A percentile compares a stretch with the other conserved stretches of the same genome.
Evolutionary conservation across 75 land plant genomes (phyloP).

Genomic region (Isoetes taiwanensis): DNA sequence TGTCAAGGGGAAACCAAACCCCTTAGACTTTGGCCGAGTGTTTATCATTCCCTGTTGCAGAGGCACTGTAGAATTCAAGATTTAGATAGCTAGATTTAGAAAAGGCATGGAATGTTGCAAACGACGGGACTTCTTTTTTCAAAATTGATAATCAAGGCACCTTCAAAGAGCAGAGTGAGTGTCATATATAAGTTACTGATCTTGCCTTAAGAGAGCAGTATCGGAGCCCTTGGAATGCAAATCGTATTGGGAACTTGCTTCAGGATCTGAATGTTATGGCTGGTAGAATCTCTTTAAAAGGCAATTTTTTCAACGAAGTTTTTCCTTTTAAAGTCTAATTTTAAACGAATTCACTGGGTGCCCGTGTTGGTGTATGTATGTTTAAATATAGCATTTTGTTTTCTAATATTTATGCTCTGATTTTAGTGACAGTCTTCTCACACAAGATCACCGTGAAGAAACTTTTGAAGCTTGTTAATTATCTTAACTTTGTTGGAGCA

Average conservation of each 20-base stretch:
- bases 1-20: too few species aligned
- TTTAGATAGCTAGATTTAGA: constrained; percentile 62
- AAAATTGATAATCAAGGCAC: constrained; percentile 43
- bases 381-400: too few species aligned
- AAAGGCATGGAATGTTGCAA: constrained; percentile 39
- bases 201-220: constrained; percentile 82
- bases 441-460: too few species aligned
- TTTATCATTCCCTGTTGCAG: constrained; percentile 95
- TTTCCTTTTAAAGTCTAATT: too few species aligned
- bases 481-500: too few species aligned
- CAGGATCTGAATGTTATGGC: constrained; percentile 93
- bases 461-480: too few species aligned
- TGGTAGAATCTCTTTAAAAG: constrained; percentile 86
- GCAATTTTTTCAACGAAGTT: constrained; percentile 12
- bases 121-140: constrained; percentile 58
- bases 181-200: constrained; percentile 56
- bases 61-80: constrained; percentile 76
- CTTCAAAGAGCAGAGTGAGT: constrained; percentile 54
- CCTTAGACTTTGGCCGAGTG: constrained; percentile 82
- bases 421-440: too few species aligned
- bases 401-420: too few species aligned
- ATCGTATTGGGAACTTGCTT: constrained; percentile 76
- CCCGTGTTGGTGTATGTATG: too few species aligned
- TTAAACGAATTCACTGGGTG: too few species aligned
- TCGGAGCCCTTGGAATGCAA: constrained; percentile 81